Base-by-base conservation (phyloP, 2,329 filamentous ascomycete species). In the Claviceps digitariae region DNA sequence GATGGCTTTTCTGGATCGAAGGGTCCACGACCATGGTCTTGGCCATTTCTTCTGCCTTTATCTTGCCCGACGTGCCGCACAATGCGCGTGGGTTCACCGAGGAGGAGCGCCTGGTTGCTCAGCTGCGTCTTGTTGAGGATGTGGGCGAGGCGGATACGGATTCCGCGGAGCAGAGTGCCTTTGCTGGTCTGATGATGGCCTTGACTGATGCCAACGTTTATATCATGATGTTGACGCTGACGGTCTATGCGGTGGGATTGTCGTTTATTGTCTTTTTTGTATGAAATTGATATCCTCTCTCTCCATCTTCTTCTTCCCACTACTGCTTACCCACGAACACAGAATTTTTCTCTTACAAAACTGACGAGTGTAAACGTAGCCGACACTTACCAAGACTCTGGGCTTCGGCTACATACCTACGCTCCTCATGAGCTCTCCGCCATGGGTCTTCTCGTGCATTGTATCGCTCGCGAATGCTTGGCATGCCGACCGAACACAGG, bases 151-250 rank as follows among this genome's bases (percentile, higher is more conserved):
- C 74, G 0, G 77, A 81, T 54, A 68, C 66, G 7, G 78, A 81
- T 58, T 69, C 70, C 0, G 66, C 68, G 1, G 70, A 73, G n/a
- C 71, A 78, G 58, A 73, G 73, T 3, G 61, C 70, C 2, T 75
- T 79, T 56, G 72, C 72, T 9, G 81, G 81, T 10, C 63, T 81
- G 31, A 68, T 75, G 51, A 78, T 83, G 74, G 77, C 79, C 0
- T 61, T 82, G 50, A 79, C 77, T 63, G 81, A 84, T 56, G 17
- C 67, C 57, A 83, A 83, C 69, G 79, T 82, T 56, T 84, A 82
- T 60, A 60, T 83, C 55, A 77, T 83, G 76, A 82, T 81, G 73
- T 53, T 83, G 7, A 79, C 78, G 1, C 77, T 82, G 54, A 79
- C 77, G 3, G 76, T 78, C 3, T 82, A 82, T 56, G 78, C 82